Evolutionary conservation across 2,329 filamentous ascomycete species (phyloP).

Genomic region (Aspergillus melleus): DNA sequence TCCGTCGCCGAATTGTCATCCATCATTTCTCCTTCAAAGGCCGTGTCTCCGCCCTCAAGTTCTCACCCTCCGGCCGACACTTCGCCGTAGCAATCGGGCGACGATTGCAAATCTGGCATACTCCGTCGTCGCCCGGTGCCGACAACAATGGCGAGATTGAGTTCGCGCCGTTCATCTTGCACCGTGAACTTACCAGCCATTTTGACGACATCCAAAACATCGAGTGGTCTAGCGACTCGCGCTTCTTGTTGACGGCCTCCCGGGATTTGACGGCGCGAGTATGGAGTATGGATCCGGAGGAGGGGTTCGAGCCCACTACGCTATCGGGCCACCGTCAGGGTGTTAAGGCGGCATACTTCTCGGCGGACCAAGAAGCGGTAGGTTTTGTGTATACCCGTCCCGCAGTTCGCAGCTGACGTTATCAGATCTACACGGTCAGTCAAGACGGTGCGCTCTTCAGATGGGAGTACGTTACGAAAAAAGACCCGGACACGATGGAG

Average conservation of each 20-base stretch:
- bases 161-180: constrained; percentile 89
- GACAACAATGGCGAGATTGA: constrained; percentile 80
- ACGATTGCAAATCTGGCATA: constrained; percentile 93
- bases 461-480: constrained; percentile 76
- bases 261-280: constrained; percentile 91
- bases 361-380: constrained; percentile 80
- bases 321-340: constrained; percentile 87
- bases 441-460: constrained; percentile 96
- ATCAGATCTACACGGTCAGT: constrained; percentile 83
- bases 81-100: constrained; percentile 88
- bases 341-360: constrained; percentile 96
- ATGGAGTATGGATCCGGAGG: constrained; percentile 88
- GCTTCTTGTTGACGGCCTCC: constrained; percentile 89
- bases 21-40: constrained; percentile 95
- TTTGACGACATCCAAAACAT: constrained; percentile 84
- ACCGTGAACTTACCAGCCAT: constrained; percentile 83
- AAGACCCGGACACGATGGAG: constrained; percentile 61
- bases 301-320: constrained; percentile 85
- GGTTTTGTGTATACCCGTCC: constrained; percentile 17
- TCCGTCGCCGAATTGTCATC: constrained; percentile 78
- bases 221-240: constrained; percentile 93
- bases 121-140: constrained; percentile 82
- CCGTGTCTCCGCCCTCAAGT: constrained; percentile 79
- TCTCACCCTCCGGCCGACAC: constrained; percentile 85
- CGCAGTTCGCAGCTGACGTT: constrained; percentile 14